Evolutionary conservation across 2,329 filamentous ascomycete genomes (phyloP).

Genomic region (Monosporascus sp.): DNA sequence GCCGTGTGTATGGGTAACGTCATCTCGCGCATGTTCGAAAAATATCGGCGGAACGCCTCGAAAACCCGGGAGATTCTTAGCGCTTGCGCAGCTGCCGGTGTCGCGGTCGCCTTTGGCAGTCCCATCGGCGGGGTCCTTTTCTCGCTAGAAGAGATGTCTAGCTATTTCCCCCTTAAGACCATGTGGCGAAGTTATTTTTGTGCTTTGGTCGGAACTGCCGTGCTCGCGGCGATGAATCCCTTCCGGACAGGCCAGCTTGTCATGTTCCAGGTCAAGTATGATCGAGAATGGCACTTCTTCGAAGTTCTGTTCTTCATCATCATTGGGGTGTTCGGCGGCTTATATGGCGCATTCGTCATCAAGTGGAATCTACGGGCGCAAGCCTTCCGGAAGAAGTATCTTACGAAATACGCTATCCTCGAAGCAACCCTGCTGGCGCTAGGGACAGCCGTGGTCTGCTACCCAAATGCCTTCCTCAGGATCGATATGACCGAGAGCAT

Average conservation of each 20-base stretch:
- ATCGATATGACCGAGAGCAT: conserved; percentile 99
- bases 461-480: conserved; percentile 88
- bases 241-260: conserved; percentile 95
- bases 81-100: conserved; percentile 88
- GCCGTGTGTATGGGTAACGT: conserved; percentile 97
- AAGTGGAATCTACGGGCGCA: conserved; percentile 94
- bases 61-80: conserved; percentile 95
- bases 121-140: conserved; percentile 96
- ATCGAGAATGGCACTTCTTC: conserved; percentile 96
- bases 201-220: conserved; percentile 87
- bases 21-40: conserved; percentile 86
- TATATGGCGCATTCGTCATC: conserved; percentile 95
- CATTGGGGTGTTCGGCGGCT: conserved; percentile 85
- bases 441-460: conserved; percentile 86
- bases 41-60: conserved; percentile 85
- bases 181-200: conserved; percentile 99
- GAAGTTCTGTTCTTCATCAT: conserved; percentile 89
- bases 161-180: conserved; percentile 92
- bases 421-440: conserved; percentile 82
- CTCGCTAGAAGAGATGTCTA: conserved; percentile 96
- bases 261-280: conserved; percentile 98
- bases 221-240: conserved; percentile 92
- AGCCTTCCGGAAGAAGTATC: conserved; percentile 89
- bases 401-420: conserved; percentile 75
- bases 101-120: conserved; percentile 94